A percentile compares a stretch with the other conserved stretches of the same genome.
Conservation (phyloP, 2,329 filamentous ascomycete species). For the Teratosphaeria pseudoeucalypti region DNA sequence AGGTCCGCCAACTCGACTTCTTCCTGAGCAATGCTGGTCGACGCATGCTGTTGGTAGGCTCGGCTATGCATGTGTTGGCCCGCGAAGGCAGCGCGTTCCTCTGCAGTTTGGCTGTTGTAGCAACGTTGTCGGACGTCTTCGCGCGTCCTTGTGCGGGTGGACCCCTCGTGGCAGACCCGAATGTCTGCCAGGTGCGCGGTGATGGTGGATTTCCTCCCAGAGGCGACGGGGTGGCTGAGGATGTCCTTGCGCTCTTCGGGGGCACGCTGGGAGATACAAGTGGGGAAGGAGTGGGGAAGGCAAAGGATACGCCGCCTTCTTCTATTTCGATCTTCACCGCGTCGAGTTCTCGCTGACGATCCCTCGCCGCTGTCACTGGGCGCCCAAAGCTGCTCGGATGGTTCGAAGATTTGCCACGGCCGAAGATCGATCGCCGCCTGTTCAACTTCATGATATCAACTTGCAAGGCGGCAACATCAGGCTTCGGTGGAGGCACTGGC, state of each 20-base stretch:
- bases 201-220: slow-evolving; percentile 6
- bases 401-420: slow-evolving; percentile 2
- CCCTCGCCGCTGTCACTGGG: not conserved
- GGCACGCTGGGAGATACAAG: slow-evolving; percentile 10
- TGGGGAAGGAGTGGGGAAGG: slow-evolving; percentile 21
- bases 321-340: slow-evolving; percentile 13
- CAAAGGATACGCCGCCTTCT: slow-evolving; percentile 16
- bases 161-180: slow-evolving; percentile 12
- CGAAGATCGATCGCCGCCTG: slow-evolving; percentile 3
- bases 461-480: not conserved
- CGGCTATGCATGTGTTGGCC: not conserved
- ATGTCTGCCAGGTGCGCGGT: slow-evolving; percentile 10
- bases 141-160: slow-evolving; percentile 15
- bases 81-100: slow-evolving; percentile 3
- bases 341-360: not conserved
- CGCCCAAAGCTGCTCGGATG: not conserved
- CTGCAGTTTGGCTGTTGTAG: not conserved
- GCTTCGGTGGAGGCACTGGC: not conserved
- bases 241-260: slow-evolving; percentile 1
- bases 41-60: not conserved
- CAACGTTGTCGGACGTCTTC: slow-evolving; percentile 11
- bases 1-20: slow-evolving; percentile 19
- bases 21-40: slow-evolving; percentile 12
- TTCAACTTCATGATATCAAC: not conserved
- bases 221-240: slow-evolving; percentile 8